These are phyloP conservation scores for Colletotrichum falcatum DNA, from an alignment of 2,329 filamentous ascomycete species.

Conservation along the genomic window DNA sequence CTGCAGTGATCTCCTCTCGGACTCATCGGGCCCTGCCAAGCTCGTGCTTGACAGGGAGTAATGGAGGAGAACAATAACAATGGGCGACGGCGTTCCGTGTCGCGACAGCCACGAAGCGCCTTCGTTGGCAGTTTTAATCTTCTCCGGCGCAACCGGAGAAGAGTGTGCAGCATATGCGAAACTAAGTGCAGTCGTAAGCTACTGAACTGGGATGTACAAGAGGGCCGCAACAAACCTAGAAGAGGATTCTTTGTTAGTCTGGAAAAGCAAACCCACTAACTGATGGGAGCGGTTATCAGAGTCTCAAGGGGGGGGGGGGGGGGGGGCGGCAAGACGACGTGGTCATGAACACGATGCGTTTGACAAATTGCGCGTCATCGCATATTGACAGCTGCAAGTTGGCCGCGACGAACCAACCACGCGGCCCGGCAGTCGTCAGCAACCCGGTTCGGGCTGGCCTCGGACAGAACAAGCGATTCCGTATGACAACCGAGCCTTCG, in stretches of 20 bases:
- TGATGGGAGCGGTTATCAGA: no score
- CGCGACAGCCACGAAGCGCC: not conserved
- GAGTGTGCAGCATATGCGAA: not conserved
- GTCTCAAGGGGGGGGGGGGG: not conserved
- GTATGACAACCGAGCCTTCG: no score
- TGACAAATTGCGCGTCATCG: constrained; percentile 10
- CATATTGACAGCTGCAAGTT: not conserved
- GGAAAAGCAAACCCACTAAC: not conserved
- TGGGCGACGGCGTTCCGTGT: no score
- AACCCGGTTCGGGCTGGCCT: no score
- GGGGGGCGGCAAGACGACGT: no score
- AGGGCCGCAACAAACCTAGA: not conserved
- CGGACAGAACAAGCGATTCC: no score
- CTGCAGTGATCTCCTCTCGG: not conserved
- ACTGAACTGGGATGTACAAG: not conserved
- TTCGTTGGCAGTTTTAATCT: not conserved
- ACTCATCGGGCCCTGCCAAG: not conserved
- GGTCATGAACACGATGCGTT: not conserved
- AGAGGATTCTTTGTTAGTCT: not conserved
- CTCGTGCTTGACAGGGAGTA: not conserved
- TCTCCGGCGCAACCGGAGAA: not conserved
- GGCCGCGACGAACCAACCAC: constrained; percentile 1
- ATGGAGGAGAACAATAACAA: not conserved
- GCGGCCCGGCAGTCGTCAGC: no score
- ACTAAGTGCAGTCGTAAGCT: not conserved